A percentile compares a stretch with the other conserved stretches of the same genome.
These are phyloP conservation scores for Mollisiaceae sp. DNA, from an alignment of 2,329 filamentous ascomycete genomes.

Conservation along the genomic window DNA sequence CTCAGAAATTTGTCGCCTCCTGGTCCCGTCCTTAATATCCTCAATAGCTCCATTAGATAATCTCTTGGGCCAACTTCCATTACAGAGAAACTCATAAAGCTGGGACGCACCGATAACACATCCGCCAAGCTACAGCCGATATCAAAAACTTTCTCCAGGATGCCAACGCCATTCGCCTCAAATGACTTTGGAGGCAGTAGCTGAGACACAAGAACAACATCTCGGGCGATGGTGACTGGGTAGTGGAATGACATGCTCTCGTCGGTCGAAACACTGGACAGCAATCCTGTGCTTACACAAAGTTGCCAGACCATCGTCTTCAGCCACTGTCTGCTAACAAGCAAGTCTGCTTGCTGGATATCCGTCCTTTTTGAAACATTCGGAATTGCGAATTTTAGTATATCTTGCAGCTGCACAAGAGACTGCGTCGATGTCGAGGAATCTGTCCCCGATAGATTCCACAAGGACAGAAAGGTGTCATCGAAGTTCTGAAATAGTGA, in stretches of 20 bases:
- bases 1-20: slow-evolving; percentile 26
- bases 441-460: slow-evolving; percentile 35
- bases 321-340: slow-evolving; percentile 32
- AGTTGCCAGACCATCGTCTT: slow-evolving; percentile 34
- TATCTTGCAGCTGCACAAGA: slow-evolving; percentile 26
- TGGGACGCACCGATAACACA: slow-evolving; percentile 28
- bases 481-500: slow-evolving; percentile 32
- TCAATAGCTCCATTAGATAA: slow-evolving; percentile 25
- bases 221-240: slow-evolving; percentile 59
- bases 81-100: slow-evolving; percentile 2
- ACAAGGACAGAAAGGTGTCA: slow-evolving; percentile 38
- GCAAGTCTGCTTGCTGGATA: slow-evolving; percentile 46
- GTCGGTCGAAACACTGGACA: slow-evolving; percentile 61
- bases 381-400: slow-evolving; percentile 22
- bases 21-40: slow-evolving; percentile 17
- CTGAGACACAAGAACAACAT: slow-evolving; percentile 35
- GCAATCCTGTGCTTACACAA: slow-evolving; percentile 48
- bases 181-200: slow-evolving; percentile 38
- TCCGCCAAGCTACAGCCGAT: slow-evolving; percentile 43
- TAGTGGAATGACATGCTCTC: slow-evolving; percentile 64
- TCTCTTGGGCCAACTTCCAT: slow-evolving; percentile 26
- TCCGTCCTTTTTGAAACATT: slow-evolving; percentile 47
- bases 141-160: slow-evolving; percentile 45
- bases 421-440: slow-evolving; percentile 18
- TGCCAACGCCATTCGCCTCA: slow-evolving; percentile 44